Evolutionary conservation across 306 rosid species (phyloP), one percentile per base, ranked within the genome.

Genomic region (Begonia fuchsioides): DNA sequence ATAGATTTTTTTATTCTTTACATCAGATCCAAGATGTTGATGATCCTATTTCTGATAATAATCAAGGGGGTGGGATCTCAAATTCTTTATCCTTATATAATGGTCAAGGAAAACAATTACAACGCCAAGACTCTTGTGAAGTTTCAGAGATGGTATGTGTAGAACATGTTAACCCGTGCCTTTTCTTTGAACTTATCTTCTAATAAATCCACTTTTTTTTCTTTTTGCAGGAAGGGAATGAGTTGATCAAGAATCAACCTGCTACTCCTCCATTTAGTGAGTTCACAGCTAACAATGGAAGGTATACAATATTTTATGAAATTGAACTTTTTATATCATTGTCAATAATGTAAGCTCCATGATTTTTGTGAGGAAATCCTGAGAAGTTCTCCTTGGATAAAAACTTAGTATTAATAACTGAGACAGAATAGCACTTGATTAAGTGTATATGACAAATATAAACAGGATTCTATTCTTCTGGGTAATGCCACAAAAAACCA

Each of bases 21-120:
- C 49, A 60, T 13, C 54, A 90, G 95, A 79, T 81, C 60, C 81
- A 66, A 46, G 97, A 84, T 49, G 70, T 68, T 69, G 95, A 81
- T n/a, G 93, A 78, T 44, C 58, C 70, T 38, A 57, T 68, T 20
- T 53, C 76, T 12, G 87, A 84, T 58, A 70, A 17, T 45, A 70
- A n/a, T 58, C 72, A 51, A 17, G 63, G 10, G 35, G 26, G 26
- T 19, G 80, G 60, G 57, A 84, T 86, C 72, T 60, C 84, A 47
- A 49, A 32, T 62, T 81, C 82, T 55, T 53, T 70, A 35, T 58
- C 76, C 55, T 43, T 73, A 5, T 69, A 78, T 38, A 77, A 84
- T 50, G 72, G 40, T 2, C 72, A 65, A 45, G 81, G 74, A 65
- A 80, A 65, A 70, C 74, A 60, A 72, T 51, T 51, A 19, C 65